Evolutionary conservation across 192 early-diverging fungal species (phyloP), one percentile per base, ranked within the genome.

Genomic region (Rhizoclosmatium globosum): DNA sequence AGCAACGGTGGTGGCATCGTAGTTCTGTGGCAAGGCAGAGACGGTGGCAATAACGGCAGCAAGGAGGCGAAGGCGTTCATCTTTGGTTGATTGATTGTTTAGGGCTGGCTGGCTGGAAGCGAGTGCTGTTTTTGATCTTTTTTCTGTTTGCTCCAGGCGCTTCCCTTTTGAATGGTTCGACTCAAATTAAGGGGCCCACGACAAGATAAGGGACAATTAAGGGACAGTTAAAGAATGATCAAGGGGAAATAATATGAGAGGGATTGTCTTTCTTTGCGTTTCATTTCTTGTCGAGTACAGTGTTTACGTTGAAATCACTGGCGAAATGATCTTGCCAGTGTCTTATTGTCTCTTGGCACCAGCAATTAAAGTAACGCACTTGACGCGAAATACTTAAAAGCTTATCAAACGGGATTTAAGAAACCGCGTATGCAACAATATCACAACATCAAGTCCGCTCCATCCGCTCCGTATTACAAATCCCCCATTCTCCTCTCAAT

Each of bases 41-140:
- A 46, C 43, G 69, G 48, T n/a, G 42, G 50, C 69, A 56, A 39
- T 15, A 45, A 71, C 11, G 50, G 48, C 69, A 17, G 69, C 69
- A 47, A 56, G 17, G 39, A 53, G 53, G 6, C 4, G 23, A 31
- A 15, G 4, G 53, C 41, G 4, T 68, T 4, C 67, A 47, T 68
- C 4, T 68, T 47, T 68, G 11, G 43, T 42, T 45, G 4, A 42
- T 4, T 6, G 67, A 47, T 39, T 9, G 39, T 45, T 68, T 17
- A 7, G 45, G 31, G 31, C 31, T 68, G 38, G 41, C 46, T 39
- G 38, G n/a, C n/a, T 64, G 61, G 61, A 38, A 7, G 61, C 7
- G 31, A 31, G 38, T 45, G 38, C 13, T 31, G 17, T 15, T 19
- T 17, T 23, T 23, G 47, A 19, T 47, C 53, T 71, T 71, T 56